Evolutionary conservation across 1,284 basidiomycete species (phyloP), one percentile per base, ranked within the genome.

Genomic region (Tylopilus sp.): DNA sequence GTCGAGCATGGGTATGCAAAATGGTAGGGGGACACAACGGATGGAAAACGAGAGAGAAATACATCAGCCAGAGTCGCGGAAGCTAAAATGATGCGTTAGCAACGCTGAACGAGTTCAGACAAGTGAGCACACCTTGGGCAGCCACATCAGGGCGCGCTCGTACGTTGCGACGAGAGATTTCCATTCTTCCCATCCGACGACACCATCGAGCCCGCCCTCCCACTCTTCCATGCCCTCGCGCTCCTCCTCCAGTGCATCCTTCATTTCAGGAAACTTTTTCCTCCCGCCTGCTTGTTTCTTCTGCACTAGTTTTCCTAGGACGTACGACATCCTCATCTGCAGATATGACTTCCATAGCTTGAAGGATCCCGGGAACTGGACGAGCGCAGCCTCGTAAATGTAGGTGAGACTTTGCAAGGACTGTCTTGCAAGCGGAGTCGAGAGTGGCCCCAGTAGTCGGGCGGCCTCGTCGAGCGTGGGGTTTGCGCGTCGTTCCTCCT

Each of bases 261-360:
- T 81, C 80, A 94, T 90, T 63, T 91, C 89, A 9, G 84, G 82
- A 52, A 93, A 80, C 73, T 91, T 93, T 73, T 91, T 93, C 75
- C 80, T 85, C 42, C 89, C 91, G 9, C 90, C 86, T 4, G 88
- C 78, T 50, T 81, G 78, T 69, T 91, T 91, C 68, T 83, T 84
- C 44, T 82, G 73, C 10, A 80, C 69, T 12, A 72, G 75, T 56
- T 77, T 88, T 0, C 95, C 96, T 3, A 96, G 75, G 2, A 99
- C 89, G 69, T 87, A 97, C 2, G 80, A 77, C 75, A 91, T 88
- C 21, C 96, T 81, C 66, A 86, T 83, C 44, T 79, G 77, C 40
- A 98, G 76, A 69, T 99, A 99, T 0, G 88, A 82, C 63, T 91
- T 92, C 96, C 96, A 99, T 42, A 99, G 73, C 65, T 94, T 93